Evolutionary conservation across 306 rosid species (phyloP), one percentile per base, ranked within the genome.

Genomic region (Trifolium repens): DNA sequence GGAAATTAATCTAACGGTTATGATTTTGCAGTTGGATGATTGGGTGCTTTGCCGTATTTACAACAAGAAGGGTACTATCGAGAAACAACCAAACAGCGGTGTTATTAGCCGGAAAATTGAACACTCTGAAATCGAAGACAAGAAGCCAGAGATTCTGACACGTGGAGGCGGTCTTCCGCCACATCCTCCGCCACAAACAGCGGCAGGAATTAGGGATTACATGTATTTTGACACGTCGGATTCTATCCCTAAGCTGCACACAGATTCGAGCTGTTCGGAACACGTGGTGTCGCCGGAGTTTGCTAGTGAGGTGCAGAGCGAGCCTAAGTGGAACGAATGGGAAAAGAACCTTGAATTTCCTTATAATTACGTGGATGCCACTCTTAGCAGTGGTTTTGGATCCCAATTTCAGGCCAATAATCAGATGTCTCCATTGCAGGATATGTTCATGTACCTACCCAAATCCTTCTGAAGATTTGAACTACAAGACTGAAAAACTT

Each of bases 31-130:
- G 99, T 79, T 96, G 50, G 99, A 96, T 67, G 99, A 96, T 71
- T 96, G 96, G 99, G 99, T 92, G 19, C 87, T 92, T 12, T 96
- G 99, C 72, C 97, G 99, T 2, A 92, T 96, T 69, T 96, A 96
- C 89, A 92, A 96, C 84, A 96, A 96, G 78, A 96, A 96, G 57
- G 98, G 97, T 2, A 9, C 59, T 0, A 71, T 85, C 13, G 96
- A 90, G 84, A 96, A 83, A 67, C 85, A 82, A 30, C 69, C 76
- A n/a, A 79, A 14, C 74, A 71, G 4, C 67, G 46, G 37, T 44
- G 16, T 7, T 1, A 6, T 30, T 1, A 74, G 37, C 53, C 73
- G 35, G 53, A 76, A 79, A 37, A 13, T 30, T 0, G 92, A 77
- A 19, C 54, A 74, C 0, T 35, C 79, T 4, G 96, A 87, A 7